Evolutionary conservation across 352 stramenopile genomes (phyloP).

Genomic region (Globisporangium mamillatum): DNA sequence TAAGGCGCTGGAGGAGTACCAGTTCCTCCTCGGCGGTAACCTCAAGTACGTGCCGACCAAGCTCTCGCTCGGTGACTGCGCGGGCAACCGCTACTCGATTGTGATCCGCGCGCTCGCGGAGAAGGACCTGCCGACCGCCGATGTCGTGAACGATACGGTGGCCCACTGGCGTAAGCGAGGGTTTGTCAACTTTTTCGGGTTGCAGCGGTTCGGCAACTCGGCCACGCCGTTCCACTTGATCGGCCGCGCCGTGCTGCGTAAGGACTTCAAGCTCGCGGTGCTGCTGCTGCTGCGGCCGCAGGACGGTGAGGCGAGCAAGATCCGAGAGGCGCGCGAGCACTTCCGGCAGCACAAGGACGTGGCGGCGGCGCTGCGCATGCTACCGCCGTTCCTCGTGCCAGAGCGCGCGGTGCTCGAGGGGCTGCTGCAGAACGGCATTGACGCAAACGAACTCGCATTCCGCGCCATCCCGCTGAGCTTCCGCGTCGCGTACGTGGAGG

Average conservation of each 20-base stretch:
- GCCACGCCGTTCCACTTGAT: conserved; percentile 81
- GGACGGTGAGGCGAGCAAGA: conserved; percentile 79
- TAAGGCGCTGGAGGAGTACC: conserved; percentile 54
- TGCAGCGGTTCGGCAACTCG: conserved; percentile 93
- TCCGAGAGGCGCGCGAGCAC: conserved; percentile 70
- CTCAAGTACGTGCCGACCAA: conserved; percentile 89
- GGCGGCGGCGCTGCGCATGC: conserved; percentile 65
- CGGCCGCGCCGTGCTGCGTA: conserved; percentile 91
- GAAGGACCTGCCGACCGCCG: conserved; percentile 40
- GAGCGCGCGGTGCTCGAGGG: conserved; percentile 76
- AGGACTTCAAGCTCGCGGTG: conserved; percentile 92
- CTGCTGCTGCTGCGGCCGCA: conserved; percentile 89
- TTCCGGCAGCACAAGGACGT: conserved; percentile 86
- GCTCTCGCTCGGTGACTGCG: conserved; percentile 84
- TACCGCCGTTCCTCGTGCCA: conserved; percentile 67
- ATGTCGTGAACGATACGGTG: conserved; percentile 35
- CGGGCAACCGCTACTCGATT: conserved; percentile 93
- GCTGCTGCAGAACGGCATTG: conserved; percentile 66
- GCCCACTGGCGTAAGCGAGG: conserved; percentile 57
- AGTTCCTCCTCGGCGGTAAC: conserved; percentile 90
- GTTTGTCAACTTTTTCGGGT: conserved; percentile 98
- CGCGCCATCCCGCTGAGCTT: conserved; percentile 58
- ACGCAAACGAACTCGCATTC: conserved; percentile 72
- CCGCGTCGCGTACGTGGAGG: conserved; percentile 64
- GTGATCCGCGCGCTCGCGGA: conserved; percentile 88